A percentile compares a stretch with the other conserved stretches of the same genome.
phyloP scores from a whole-genome alignment of 2,329 filamentous ascomycete genomes.

The Xylaria hypoxylon region DNA sequence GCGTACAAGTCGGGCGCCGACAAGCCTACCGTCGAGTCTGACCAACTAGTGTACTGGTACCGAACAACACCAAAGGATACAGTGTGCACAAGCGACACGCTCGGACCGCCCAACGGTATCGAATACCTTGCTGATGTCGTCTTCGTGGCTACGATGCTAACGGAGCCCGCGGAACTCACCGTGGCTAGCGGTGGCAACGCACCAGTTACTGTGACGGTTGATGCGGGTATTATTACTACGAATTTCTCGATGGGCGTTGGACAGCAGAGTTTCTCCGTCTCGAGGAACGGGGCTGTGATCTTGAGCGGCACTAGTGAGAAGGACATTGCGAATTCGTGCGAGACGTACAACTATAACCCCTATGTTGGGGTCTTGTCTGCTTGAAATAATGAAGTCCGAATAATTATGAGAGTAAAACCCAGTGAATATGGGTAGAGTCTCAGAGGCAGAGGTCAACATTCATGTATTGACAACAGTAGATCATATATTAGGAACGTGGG shows the following conservation, averaged over 20 bases:
- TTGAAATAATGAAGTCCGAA: background rate
- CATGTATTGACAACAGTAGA: background rate
- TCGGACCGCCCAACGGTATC: conserved; percentile 22
- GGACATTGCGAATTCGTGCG: conserved; percentile 22
- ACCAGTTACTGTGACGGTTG: conserved; percentile 23
- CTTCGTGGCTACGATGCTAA: conserved; percentile 34
- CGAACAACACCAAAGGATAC: conserved; percentile 28
- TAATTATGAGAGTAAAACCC: no score
- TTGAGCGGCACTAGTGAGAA: conserved; percentile 23
- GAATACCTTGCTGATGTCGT: conserved; percentile 31
- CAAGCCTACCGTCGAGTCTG: conserved; percentile 20
- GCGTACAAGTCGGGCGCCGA: conserved; percentile 32
- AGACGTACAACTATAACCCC: conserved; percentile 32
- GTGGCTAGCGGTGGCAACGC: conserved; percentile 25
- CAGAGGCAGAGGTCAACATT: background rate
- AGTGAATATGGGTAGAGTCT: background rate
- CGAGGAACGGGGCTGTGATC: conserved; percentile 14
- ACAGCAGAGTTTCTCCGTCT: conserved; percentile 27
- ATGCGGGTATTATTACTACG: conserved; percentile 25
- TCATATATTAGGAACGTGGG: background rate
- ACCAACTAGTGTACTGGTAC: conserved; percentile 36
- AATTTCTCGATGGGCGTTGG: conserved; percentile 34
- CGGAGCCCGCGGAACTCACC: conserved; percentile 27
- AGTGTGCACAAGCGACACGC: conserved; percentile 27
- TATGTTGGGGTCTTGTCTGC: conserved; percentile 29